These are phyloP conservation scores for Verticillium dahliae DNA, from an alignment of 2,329 filamentous ascomycete species.

Conservation along the genomic window DNA sequence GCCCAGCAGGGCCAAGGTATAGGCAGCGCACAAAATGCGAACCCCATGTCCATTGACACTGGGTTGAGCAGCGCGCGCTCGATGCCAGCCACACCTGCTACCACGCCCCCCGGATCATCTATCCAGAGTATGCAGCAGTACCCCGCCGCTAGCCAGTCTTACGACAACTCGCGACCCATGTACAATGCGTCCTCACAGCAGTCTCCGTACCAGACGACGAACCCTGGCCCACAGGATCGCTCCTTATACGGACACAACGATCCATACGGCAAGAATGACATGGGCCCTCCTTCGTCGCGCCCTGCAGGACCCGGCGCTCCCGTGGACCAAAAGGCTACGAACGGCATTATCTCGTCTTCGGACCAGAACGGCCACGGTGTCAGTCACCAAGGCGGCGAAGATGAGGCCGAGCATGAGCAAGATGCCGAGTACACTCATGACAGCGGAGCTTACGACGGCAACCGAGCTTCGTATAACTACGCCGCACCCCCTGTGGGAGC, in stretches of 20 bases:
- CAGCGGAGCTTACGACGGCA: constrained; percentile 66
- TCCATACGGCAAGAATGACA: constrained; percentile 75
- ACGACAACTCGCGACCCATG: constrained; percentile 71
- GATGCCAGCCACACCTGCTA: constrained; percentile 85
- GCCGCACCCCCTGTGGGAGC: constrained; percentile 59
- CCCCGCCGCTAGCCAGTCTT: constrained; percentile 59
- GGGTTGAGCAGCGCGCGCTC: constrained; percentile 72
- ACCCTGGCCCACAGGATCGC: constrained; percentile 51
- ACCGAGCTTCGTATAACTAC: constrained; percentile 72
- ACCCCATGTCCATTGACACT: constrained; percentile 76
- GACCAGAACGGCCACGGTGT: constrained; percentile 48
- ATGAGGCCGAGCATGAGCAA: constrained; percentile 68
- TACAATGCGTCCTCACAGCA: constrained; percentile 71
- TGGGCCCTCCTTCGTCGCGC: constrained; percentile 72
- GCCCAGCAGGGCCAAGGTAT: constrained; percentile 51
- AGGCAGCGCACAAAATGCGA: constrained; percentile 54
- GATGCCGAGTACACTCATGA: constrained; percentile 84
- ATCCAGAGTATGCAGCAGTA: constrained; percentile 78
- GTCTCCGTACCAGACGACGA: constrained; percentile 62
- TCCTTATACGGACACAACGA: constrained; percentile 60
- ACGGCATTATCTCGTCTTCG: constrained; percentile 57
- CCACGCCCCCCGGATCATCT: constrained; percentile 73
- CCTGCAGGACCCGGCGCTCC: constrained; percentile 18
- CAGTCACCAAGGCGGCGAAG: constrained; percentile 48
- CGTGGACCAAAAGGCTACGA: constrained; percentile 56